phyloP scores from a whole-genome alignment of 1,139 yeast genomes.

The Pneumocystis murina region DNA sequence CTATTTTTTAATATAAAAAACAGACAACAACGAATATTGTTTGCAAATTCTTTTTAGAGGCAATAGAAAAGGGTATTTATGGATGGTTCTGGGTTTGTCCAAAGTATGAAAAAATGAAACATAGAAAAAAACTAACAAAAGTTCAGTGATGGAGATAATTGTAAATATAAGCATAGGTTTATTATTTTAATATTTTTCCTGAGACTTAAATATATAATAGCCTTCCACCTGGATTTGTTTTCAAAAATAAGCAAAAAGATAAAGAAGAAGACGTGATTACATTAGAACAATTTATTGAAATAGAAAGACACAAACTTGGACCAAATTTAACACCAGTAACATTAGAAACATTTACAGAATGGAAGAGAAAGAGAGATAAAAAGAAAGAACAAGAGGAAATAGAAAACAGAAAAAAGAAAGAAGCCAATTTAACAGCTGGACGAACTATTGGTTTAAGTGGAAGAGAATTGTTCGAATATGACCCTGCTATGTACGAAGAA shows the following conservation, averaged over 20 bases:
- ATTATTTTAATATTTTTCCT: not conserved
- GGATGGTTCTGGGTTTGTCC: conserved; percentile 99
- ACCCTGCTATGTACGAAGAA: conserved; percentile 33
- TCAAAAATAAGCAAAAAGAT: conserved; percentile 85
- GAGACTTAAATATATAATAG: conserved; percentile 26
- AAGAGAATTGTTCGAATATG: conserved; percentile 59
- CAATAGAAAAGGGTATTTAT: conserved; percentile 91
- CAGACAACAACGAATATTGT: conserved; percentile 89
- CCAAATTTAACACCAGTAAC: conserved; percentile 77
- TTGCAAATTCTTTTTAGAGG: conserved; percentile 87
- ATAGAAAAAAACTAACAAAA: not conserved
- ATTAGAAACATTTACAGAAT: conserved; percentile 58
- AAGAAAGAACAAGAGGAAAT: conserved; percentile 47
- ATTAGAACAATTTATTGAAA: conserved; percentile 86
- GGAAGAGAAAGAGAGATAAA: conserved; percentile 61
- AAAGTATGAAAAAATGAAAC: conserved; percentile 33
- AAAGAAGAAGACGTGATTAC: conserved; percentile 86
- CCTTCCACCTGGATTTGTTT: conserved; percentile 91
- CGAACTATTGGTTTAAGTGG: conserved; percentile 42
- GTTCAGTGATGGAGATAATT: conserved; percentile 43
- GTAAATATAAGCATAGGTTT: conserved; percentile 70
- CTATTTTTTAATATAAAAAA: not conserved
- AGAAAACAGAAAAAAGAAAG: conserved; percentile 31
- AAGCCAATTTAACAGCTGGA: conserved; percentile 19
- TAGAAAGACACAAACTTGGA: conserved; percentile 79